These are phyloP conservation scores for Trichosporon sp. DNA, from an alignment of 1,284 basidiomycete genomes.

Conservation along the genomic window DNA sequence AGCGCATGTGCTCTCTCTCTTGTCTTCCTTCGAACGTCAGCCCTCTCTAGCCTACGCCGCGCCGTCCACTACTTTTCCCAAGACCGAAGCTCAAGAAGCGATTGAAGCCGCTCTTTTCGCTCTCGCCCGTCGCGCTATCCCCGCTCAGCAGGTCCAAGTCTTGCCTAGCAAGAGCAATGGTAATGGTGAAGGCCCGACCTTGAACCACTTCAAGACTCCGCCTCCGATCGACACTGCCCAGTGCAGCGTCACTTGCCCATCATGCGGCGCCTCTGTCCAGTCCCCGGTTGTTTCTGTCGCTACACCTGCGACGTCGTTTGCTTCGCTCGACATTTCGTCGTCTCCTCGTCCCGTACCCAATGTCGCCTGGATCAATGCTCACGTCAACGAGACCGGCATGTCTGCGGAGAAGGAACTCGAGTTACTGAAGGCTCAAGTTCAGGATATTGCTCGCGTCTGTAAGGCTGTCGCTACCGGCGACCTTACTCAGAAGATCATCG, in stretches of 20 bases:
- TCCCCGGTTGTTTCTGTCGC: conserved; percentile 6
- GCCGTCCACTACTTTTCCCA: conserved; percentile 23
- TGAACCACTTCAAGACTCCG: conserved; percentile 21
- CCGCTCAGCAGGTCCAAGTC: not conserved
- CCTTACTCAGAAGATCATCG: conserved; percentile 91
- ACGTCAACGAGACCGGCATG: conserved; percentile 37
- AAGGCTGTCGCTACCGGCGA: conserved; percentile 93
- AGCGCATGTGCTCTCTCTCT: conserved; percentile 33
- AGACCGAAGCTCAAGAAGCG: conserved; percentile 34
- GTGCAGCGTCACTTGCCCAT: conserved; percentile 22
- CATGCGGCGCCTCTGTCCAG: conserved; percentile 22
- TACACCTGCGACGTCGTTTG: conserved; percentile 12
- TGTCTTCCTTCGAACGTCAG: conserved; percentile 31
- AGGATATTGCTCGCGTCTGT: conserved; percentile 86
- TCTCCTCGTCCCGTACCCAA: conserved; percentile 24
- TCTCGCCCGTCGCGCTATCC: conserved; percentile 30
- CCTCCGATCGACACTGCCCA: conserved; percentile 30
- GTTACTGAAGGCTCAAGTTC: conserved; percentile 78
- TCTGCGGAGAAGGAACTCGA: conserved; percentile 62
- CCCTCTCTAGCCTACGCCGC: conserved; percentile 40
- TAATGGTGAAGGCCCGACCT: not conserved
- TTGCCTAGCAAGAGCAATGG: not conserved
- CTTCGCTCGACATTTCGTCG: conserved; percentile 20
- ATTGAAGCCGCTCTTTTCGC: conserved; percentile 37
- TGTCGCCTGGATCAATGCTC: conserved; percentile 23